Base-by-base conservation (phyloP, 2,329 filamentous ascomycete genomes). In the Paracamarosporium sp. region DNA sequence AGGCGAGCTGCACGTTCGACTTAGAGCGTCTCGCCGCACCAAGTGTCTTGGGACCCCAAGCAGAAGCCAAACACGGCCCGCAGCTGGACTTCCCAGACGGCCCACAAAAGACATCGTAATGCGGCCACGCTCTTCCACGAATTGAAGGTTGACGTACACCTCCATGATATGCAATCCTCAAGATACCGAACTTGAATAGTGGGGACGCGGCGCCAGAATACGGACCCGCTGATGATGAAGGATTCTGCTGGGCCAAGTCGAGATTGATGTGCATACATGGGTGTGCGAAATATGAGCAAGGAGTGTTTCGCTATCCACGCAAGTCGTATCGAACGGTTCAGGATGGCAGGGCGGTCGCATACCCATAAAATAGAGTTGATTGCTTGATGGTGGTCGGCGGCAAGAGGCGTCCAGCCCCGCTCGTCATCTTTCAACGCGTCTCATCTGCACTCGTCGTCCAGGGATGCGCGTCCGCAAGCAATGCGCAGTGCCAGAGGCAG, bases 401-500 rank as follows among this genome's bases (percentile, higher is more conserved):
- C 44, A 35, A 15, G n/a, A 12, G 31, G 13, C 33, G 20, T 11
- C 8, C 44, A 33, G 36, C 35, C 17, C 44, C 52, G 44, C 25
- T 54, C 52, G 27, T 50, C 35, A 31, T 36, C 17, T 40, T 31
- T 12, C 50, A 33, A 53, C 43, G 54, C 50, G 55, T 53, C 55
- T 50, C 55, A 53, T 57, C 55, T 53, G 50, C 50, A 54, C 35
- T 44, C 35, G 50, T 48, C 43, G 25, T 38, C 41, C 22, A 30
- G 15, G 22, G 41, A n/a, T 40, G 15, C 40, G 36, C 51, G 35
- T 58, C 30, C 20, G 11, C 43, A 28, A 17, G 25, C 24, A 25
- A n/a, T 57, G 45, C 56, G 25, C 24, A 25, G 17, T 57, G 45
- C 56, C 50, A 50, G 46, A 54, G 31, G 50, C 45, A 43, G 50